phyloP scores from a whole-genome alignment of 768 basidiomycete species.

The Pisolithus marmoratus region DNA sequence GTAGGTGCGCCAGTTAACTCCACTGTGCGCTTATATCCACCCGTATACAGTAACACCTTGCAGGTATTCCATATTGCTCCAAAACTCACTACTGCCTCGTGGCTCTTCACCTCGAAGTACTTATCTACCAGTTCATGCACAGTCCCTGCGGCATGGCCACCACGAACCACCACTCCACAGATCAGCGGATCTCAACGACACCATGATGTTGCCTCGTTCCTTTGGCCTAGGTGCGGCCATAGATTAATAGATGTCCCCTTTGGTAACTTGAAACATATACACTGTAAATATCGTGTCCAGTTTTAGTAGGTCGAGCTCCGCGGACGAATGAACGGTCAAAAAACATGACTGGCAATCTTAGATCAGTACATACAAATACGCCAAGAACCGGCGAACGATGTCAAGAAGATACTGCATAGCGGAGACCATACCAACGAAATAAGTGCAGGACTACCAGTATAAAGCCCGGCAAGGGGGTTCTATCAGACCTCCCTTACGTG shows the following conservation, averaged over 20 bases:
- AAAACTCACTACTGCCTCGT: neutral
- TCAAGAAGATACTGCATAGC: conserved; percentile 1
- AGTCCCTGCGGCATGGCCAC: no score
- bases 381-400: neutral
- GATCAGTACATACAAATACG: neutral
- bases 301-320: neutral
- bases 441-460: conserved; percentile 1
- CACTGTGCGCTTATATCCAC: conserved; percentile 1
- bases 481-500: conserved; percentile 25
- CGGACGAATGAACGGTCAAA: neutral
- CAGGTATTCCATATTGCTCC: neutral
- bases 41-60: neutral
- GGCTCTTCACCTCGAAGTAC: neutral
- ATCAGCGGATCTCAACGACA: neutral
- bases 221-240: neutral
- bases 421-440: neutral
- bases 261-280: neutral
- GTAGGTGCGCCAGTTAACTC: neutral
- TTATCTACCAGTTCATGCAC: neutral
- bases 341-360: neutral
- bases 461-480: neutral
- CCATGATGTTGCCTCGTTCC: conserved; percentile 23
- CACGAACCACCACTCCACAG: no score
- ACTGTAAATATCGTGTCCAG: neutral
- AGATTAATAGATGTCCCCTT: neutral